These are phyloP conservation scores for Chlamydomonas reinhardtii DNA, from an alignment of 163 green algal genomes.

Conservation along the genomic window DNA sequence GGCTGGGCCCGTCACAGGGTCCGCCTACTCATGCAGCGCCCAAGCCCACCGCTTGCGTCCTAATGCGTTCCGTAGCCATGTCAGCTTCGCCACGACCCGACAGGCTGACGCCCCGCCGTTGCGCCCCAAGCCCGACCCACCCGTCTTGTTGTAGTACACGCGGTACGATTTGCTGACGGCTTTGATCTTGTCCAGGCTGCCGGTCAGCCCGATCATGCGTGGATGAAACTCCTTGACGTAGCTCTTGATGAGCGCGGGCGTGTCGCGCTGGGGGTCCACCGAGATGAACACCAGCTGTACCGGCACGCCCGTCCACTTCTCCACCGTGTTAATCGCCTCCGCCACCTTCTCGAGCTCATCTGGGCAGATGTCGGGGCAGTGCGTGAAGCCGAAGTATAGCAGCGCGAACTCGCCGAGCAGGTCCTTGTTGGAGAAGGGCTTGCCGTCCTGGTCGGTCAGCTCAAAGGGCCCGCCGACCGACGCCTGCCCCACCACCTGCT, in stretches of 20 bases:
- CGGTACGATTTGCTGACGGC: conserved; percentile 86
- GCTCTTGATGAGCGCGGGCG: conserved; percentile 69
- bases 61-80: no score
- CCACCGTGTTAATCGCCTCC: conserved; percentile 81
- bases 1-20: no score
- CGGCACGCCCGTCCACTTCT: conserved; percentile 66
- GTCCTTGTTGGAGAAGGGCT: conserved; percentile 86
- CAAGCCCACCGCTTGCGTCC: no score
- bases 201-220: conserved; percentile 94
- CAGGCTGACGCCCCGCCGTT: no score
- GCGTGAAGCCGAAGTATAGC: conserved; percentile 99
- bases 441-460: conserved; percentile 86
- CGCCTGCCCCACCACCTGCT: conserved; percentile 85
- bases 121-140: no score
- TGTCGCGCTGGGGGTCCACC: conserved; percentile 95
- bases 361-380: conserved; percentile 98
- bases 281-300: conserved; percentile 95
- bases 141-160: conserved; percentile 89
- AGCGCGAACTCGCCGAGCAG: conserved; percentile 92
- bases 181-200: conserved; percentile 81
- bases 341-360: conserved; percentile 98
- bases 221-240: conserved; percentile 98
- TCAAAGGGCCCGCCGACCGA: conserved; percentile 94
- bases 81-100: no score
- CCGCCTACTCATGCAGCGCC: no score